phyloP scores from a whole-genome alignment of 2,329 filamentous ascomycete genomes.

The Xylaria sp. region DNA sequence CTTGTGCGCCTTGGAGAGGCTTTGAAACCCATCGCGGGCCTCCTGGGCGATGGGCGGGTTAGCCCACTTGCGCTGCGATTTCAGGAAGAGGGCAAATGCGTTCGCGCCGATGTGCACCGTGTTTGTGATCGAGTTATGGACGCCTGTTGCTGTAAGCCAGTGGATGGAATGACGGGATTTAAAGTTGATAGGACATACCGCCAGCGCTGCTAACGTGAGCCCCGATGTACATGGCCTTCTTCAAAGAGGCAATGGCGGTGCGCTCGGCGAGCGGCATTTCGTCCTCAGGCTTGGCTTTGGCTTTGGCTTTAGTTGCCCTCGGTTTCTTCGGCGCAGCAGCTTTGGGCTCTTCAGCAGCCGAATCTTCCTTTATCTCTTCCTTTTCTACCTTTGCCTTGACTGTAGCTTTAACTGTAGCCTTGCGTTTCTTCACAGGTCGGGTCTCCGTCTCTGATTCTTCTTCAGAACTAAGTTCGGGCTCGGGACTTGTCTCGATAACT shows the following conservation, averaged over 20 bases:
- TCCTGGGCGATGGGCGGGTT: conserved; percentile 80
- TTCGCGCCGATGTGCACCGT: conserved; percentile 86
- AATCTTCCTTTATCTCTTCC: conserved; percentile 31
- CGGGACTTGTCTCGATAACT: conserved; percentile 36
- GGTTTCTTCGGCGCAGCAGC: conserved; percentile 55
- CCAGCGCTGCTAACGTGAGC: conserved; percentile 93
- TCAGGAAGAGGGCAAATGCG: conserved; percentile 93
- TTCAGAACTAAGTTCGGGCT: conserved; percentile 27
- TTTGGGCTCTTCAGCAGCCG: conserved; percentile 27
- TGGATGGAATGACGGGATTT: neutral
- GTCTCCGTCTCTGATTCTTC: conserved; percentile 21
- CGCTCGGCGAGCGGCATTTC: conserved; percentile 74
- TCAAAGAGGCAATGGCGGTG: conserved; percentile 71
- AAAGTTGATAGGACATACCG: conserved; percentile 61
- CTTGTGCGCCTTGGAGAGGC: conserved; percentile 72
- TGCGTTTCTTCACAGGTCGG: conserved; percentile 56
- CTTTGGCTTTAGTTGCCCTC: conserved; percentile 48
- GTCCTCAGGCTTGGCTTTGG: conserved; percentile 55
- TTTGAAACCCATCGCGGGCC: conserved; percentile 75
- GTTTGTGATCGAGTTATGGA: conserved; percentile 88
- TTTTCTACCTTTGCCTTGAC: conserved; percentile 11
- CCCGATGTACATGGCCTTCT: conserved; percentile 81
- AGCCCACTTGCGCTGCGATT: conserved; percentile 95
- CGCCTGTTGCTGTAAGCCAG: conserved; percentile 64
- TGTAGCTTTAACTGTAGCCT: conserved; percentile 42